phyloP scores from a whole-genome alignment of 805 yeast species.

The Pichia rugopelliculosa region DNA sequence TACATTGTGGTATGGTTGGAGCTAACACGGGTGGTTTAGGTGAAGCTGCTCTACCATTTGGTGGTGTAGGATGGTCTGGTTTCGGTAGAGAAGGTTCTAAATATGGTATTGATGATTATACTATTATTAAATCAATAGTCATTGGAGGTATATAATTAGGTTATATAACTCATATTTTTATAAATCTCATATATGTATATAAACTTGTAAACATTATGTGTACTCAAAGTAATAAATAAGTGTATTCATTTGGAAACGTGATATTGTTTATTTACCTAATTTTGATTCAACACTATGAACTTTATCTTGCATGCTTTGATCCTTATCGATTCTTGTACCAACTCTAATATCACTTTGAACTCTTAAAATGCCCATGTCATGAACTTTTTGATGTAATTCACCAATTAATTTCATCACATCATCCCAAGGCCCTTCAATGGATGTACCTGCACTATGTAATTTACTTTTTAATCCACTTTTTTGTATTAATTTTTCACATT shows the following conservation, averaged over 20 bases:
- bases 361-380: constrained; percentile 63
- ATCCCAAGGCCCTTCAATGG: constrained; percentile 84
- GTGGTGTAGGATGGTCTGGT: constrained; percentile 74
- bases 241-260: neutral
- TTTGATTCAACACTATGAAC: constrained; percentile 56
- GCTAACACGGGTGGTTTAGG: constrained; percentile 69
- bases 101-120: constrained; percentile 70
- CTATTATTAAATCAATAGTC: constrained; percentile 57
- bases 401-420: constrained; percentile 79
- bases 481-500: constrained; percentile 57
- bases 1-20: constrained; percentile 79
- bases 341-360: constrained; percentile 82
- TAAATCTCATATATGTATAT: too few species aligned
- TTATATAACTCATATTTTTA: neutral
- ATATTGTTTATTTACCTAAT: constrained; percentile 19
- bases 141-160: constrained; percentile 30
- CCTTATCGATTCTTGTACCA: constrained; percentile 76
- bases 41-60: constrained; percentile 64
- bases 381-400: constrained; percentile 64
- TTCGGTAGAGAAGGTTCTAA: constrained; percentile 77
- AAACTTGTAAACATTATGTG: too few species aligned
- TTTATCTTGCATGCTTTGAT: constrained; percentile 66
- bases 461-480: constrained; percentile 57
- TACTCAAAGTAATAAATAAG: neutral
- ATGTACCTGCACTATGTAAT: constrained; percentile 88